Conservation (phyloP, 2,329 filamentous ascomycete genomes). For the Hypocreales sp. region DNA sequence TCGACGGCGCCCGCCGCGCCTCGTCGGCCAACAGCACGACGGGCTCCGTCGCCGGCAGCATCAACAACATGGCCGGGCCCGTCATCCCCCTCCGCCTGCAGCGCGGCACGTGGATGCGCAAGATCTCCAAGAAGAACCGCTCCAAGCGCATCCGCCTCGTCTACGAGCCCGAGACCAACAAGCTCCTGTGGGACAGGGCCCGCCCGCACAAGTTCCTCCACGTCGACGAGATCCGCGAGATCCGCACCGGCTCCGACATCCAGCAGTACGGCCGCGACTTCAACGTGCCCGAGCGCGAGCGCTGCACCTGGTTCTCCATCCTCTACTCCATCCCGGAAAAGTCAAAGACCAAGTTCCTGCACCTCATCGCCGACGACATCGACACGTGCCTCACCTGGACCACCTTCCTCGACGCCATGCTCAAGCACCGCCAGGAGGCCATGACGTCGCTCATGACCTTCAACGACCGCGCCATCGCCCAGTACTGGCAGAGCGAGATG, state of each 20-base stretch:
- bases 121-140: slow-evolving; percentile 72
- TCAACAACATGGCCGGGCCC: slow-evolving; percentile 41
- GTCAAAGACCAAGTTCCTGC: slow-evolving; percentile 72
- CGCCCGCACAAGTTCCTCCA: slow-evolving; percentile 75
- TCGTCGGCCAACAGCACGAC: slow-evolving; percentile 32
- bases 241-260: slow-evolving; percentile 69
- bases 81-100: slow-evolving; percentile 64
- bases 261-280: slow-evolving; percentile 82
- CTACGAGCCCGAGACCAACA: slow-evolving; percentile 70
- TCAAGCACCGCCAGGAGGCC: slow-evolving; percentile 72
- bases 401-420: slow-evolving; percentile 66
- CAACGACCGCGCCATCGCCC: slow-evolving; percentile 63
- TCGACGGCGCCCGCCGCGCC: slow-evolving; percentile 28
- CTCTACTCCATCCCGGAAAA: slow-evolving; percentile 69
- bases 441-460: slow-evolving; percentile 84
- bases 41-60: slow-evolving; percentile 28
- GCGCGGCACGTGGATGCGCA: slow-evolving; percentile 62
- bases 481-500: slow-evolving; percentile 82
- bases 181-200: slow-evolving; percentile 73
- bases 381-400: slow-evolving; percentile 68
- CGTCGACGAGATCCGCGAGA: slow-evolving; percentile 89
- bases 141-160: slow-evolving; percentile 54
- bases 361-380: slow-evolving; percentile 66
- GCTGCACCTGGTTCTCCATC: slow-evolving; percentile 75
- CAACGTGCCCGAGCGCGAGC: slow-evolving; percentile 48